Evolutionary conservation across 495 filamentous ascomycete species (phyloP).

Genomic region (Penicillium robsamsonii): DNA sequence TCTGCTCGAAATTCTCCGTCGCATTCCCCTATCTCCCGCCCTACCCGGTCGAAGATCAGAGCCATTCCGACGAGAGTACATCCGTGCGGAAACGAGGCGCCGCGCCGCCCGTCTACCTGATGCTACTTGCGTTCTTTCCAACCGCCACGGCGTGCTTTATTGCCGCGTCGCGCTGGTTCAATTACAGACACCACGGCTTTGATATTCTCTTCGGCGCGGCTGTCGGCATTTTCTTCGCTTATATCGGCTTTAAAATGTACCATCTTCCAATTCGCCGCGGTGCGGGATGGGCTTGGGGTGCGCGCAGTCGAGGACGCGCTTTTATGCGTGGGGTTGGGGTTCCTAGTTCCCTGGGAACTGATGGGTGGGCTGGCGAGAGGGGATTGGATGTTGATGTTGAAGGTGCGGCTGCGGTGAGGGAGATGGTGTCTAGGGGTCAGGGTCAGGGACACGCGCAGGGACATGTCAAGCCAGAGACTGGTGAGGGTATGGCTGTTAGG

Average conservation of each 20-base stretch:
- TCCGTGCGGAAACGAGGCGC: constrained; percentile 50
- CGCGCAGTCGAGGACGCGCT: constrained; percentile 39
- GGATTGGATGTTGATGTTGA: constrained; percentile 12
- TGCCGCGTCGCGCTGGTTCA: constrained; percentile 58
- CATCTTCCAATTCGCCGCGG: constrained; percentile 65
- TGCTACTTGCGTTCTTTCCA: constrained; percentile 57
- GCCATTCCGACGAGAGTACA: constrained; percentile 22
- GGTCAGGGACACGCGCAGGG: background rate
- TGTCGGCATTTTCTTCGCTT: constrained; percentile 56
- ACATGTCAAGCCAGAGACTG: background rate
- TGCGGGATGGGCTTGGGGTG: constrained; percentile 54
- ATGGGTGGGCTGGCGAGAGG: constrained; percentile 29
- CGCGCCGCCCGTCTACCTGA: constrained; percentile 54
- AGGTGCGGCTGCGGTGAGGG: constrained; percentile 5
- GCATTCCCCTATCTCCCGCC: constrained; percentile 58
- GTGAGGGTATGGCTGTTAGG: background rate
- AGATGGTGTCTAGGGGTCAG: background rate
- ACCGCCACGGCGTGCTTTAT: constrained; percentile 60
- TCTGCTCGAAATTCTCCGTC: constrained; percentile 62
- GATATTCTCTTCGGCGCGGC: constrained; percentile 61
- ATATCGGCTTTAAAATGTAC: constrained; percentile 61
- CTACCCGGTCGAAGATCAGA: constrained; percentile 29
- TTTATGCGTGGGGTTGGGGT: constrained; percentile 64
- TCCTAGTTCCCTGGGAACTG: constrained; percentile 41
- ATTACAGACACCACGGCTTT: constrained; percentile 63